phyloP scores from a whole-genome alignment of 2,329 filamentous ascomycete genomes.

The Colletotrichum viniferum region DNA sequence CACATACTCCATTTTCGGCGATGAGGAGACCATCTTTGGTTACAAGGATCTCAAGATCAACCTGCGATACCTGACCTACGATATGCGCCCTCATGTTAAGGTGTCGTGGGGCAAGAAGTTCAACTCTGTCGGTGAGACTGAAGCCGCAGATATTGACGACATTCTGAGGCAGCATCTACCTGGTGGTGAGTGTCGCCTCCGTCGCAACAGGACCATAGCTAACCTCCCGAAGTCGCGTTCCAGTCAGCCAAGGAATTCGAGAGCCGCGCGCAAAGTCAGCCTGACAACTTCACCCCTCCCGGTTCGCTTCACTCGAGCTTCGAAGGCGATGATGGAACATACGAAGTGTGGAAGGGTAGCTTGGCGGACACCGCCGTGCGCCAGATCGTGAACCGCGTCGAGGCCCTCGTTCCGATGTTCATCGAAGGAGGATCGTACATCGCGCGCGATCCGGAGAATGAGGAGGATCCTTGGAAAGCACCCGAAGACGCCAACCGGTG shows the following conservation, averaged over 20 bases:
- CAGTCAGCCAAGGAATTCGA: slow-evolving; percentile 67
- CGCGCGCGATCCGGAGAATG: slow-evolving; percentile 45
- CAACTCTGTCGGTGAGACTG: slow-evolving; percentile 67
- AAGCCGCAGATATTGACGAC: slow-evolving; percentile 71
- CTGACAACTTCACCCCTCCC: slow-evolving; percentile 68
- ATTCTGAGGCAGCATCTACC: slow-evolving; percentile 71
- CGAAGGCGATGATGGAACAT: slow-evolving; percentile 64
- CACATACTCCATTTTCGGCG: slow-evolving; percentile 91
- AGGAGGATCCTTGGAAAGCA: slow-evolving; percentile 31
- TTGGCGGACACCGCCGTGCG: slow-evolving; percentile 73
- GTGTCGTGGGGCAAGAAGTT: slow-evolving; percentile 76
- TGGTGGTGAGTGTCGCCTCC: slow-evolving; percentile 52
- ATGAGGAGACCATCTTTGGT: slow-evolving; percentile 91
- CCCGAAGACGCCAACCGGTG: slow-evolving; percentile 75
- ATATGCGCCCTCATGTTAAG: slow-evolving; percentile 79
- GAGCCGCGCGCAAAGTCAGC: slow-evolving; percentile 40
- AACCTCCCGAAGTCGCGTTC: slow-evolving; percentile 63
- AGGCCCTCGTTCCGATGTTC: slow-evolving; percentile 83
- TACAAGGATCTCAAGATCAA: slow-evolving; percentile 82
- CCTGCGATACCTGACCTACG: slow-evolving; percentile 68
- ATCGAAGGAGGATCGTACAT: slow-evolving; percentile 92
- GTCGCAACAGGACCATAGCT: neutral
- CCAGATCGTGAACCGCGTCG: slow-evolving; percentile 77
- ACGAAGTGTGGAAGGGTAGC: slow-evolving; percentile 84
- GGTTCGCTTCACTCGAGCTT: slow-evolving; percentile 74